Conservation (phyloP, 176 grass and related monocot species). For the Cymbopogon citratus region DNA sequence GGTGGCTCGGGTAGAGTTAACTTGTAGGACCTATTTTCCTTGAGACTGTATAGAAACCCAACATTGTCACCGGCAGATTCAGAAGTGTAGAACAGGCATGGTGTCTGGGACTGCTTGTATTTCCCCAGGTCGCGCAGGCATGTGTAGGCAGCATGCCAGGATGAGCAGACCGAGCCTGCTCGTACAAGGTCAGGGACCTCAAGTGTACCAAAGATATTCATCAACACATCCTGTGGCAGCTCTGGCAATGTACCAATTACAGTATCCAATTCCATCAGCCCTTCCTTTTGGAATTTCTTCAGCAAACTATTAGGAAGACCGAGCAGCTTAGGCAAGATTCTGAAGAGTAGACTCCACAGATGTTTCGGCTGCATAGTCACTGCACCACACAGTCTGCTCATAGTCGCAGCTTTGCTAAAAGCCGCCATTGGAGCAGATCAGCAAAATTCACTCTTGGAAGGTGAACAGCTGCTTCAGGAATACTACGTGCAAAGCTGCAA, state of each 20-base stretch:
- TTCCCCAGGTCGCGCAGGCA: neutral
- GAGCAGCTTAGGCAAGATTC: neutral
- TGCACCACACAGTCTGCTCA: neutral
- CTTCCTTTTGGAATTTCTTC: neutral
- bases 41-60: neutral
- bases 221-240: neutral
- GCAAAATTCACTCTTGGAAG: neutral
- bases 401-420: neutral
- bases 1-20: neutral
- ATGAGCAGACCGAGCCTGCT: neutral
- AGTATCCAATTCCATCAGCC: neutral
- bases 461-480: neutral
- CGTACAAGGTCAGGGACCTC: neutral
- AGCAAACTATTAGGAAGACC: neutral
- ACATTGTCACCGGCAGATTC: neutral
- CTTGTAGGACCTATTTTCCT: neutral
- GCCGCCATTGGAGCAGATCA: neutral
- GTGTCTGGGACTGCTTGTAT: neutral
- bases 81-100: neutral
- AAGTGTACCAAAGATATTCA: neutral
- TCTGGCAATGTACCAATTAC: neutral
- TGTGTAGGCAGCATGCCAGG: neutral
- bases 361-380: neutral
- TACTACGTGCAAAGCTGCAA: neutral
- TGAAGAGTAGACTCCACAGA: neutral